Evolutionary conservation across 306 rosid genomes (phyloP).

Genomic region (Rosa lucieae): DNA sequence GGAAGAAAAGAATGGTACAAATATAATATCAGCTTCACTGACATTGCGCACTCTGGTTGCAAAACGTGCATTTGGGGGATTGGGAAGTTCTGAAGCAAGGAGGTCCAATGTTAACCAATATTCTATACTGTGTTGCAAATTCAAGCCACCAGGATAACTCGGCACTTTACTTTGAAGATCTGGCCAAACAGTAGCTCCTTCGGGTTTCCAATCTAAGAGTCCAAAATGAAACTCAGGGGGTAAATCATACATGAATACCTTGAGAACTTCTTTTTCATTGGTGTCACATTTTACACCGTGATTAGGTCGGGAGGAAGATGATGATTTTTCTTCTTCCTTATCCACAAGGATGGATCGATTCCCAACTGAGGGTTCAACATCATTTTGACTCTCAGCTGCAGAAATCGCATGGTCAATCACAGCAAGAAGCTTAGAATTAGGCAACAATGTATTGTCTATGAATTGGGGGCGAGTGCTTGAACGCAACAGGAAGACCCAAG

Average conservation of each 20-base stretch:
- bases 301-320: constrained; percentile 9
- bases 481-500: constrained; percentile 66
- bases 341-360: constrained; percentile 49
- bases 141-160: constrained; percentile 72
- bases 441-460: constrained; percentile 34
- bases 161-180: constrained; percentile 50
- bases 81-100: constrained; percentile 60
- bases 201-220: constrained; percentile 55
- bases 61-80: constrained; percentile 33
- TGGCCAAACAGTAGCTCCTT: constrained; percentile 57
- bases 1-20: constrained; percentile 85
- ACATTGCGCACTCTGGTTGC: constrained; percentile 61
- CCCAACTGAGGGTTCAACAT: constrained; percentile 25
- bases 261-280: constrained; percentile 33
- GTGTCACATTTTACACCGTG: constrained; percentile 25
- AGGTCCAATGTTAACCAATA: constrained; percentile 81
- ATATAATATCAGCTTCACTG: constrained; percentile 63
- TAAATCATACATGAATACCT: constrained; percentile 75
- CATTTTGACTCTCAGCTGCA: constrained; percentile 15
- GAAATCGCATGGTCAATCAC: constrained; percentile 18
- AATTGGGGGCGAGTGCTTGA: constrained; percentile 33
- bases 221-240: constrained; percentile 71
- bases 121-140: constrained; percentile 80
- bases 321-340: constrained; percentile 24
- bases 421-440: constrained; percentile 35